phyloP scores from a whole-genome alignment of 2,329 filamentous ascomycete species.

The Stromatinia cepivora region DNA sequence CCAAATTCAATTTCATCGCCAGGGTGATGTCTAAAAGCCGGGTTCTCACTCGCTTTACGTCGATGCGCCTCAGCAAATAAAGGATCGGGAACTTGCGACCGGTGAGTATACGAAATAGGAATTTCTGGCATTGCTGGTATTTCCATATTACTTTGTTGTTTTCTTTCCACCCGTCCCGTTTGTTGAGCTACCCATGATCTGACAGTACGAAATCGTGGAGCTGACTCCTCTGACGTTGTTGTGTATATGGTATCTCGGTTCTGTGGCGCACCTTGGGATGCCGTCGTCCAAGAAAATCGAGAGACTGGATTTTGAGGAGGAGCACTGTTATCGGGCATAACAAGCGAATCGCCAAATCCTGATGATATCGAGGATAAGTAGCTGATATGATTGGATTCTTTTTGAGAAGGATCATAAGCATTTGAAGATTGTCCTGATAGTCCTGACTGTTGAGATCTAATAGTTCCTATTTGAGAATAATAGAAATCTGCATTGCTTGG shows the following conservation, averaged over 20 bases:
- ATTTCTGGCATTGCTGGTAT: constrained; percentile 37
- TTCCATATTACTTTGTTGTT: constrained; percentile 44
- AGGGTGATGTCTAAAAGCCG: constrained; percentile 39
- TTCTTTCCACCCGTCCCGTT: constrained; percentile 53
- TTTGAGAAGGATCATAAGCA: constrained; percentile 32
- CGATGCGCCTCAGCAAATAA: constrained; percentile 32
- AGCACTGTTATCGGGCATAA: constrained; percentile 44
- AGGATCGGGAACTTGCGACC: constrained; percentile 17
- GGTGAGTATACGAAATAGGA: constrained; percentile 24
- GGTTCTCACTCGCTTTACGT: constrained; percentile 36
- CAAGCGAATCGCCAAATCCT: constrained; percentile 60
- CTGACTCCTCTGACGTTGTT: constrained; percentile 37
- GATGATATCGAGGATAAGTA: constrained; percentile 62
- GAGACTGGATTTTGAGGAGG: constrained; percentile 24
- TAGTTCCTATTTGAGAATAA: constrained; percentile 21
- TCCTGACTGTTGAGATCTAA: constrained; percentile 21
- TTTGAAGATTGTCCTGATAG: constrained; percentile 32
- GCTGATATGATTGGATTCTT: constrained; percentile 35
- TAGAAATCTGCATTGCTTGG: constrained; percentile 5
- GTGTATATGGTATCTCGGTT: constrained; percentile 41
- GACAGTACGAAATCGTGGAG: constrained; percentile 58
- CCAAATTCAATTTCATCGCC: constrained; percentile 38
- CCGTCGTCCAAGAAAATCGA: constrained; percentile 39
- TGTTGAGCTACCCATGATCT: constrained; percentile 67
- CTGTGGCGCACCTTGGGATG: constrained; percentile 26